phyloP scores from a whole-genome alignment of 139 green algal species.

The Volvox reticuliferus region DNA sequence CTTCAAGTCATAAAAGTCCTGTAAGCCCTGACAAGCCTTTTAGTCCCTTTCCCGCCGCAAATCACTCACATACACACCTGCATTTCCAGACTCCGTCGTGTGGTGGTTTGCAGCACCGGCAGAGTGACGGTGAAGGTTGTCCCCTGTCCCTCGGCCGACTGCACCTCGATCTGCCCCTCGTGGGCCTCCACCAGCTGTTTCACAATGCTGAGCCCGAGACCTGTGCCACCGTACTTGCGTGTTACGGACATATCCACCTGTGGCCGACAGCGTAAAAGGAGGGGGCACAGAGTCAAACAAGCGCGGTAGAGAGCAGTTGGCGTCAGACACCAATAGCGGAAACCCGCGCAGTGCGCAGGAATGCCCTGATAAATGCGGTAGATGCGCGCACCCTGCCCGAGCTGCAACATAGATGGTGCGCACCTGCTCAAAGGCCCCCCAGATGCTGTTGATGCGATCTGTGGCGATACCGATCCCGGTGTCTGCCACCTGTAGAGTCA shows the following conservation, averaged over 20 bases:
- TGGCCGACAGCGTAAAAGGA: not conserved
- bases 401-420: not conserved
- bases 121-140: constrained; percentile 74
- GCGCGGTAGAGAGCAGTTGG: not conserved
- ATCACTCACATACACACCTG: constrained; percentile 33
- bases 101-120: constrained; percentile 47
- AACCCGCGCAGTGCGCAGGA: not conserved
- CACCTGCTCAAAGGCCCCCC: constrained; percentile 76
- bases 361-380: not conserved
- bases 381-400: not conserved
- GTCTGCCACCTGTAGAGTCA: constrained; percentile 54
- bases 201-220: constrained; percentile 78
- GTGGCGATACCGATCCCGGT: constrained; percentile 75
- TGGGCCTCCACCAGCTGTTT: constrained; percentile 79
- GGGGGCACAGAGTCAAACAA: not conserved
- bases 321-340: too few species aligned
- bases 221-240: constrained; percentile 84
- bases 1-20: too few species aligned
- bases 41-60: too few species aligned
- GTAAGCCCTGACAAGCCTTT: too few species aligned
- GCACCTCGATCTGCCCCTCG: constrained; percentile 61
- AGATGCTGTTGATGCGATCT: constrained; percentile 70
- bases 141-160: constrained; percentile 51
- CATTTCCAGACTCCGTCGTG: constrained; percentile 41
- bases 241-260: constrained; percentile 84